Conservation (phyloP, 306 rosid species). For the Arachis hypogaea region DNA sequence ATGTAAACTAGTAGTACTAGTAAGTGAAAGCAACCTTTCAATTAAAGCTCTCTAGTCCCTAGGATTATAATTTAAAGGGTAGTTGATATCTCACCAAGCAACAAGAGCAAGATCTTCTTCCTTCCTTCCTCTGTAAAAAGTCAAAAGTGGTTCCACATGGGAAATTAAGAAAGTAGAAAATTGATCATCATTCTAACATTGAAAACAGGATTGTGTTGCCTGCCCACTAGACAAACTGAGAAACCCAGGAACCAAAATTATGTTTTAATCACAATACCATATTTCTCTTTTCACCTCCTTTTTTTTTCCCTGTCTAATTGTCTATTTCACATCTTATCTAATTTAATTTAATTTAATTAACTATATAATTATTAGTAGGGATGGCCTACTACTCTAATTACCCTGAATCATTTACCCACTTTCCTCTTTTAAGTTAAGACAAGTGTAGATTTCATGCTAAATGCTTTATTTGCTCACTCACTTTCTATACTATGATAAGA, state of each 20-base stretch:
- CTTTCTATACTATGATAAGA: neutral
- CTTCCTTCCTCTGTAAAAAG: slow-evolving; percentile 16
- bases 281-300: slow-evolving; percentile 32
- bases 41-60: slow-evolving; percentile 29
- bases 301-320: slow-evolving; percentile 33
- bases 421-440: neutral
- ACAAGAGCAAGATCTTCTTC: slow-evolving; percentile 38
- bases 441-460: neutral
- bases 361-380: neutral
- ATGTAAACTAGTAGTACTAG: neutral
- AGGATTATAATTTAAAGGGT: slow-evolving; percentile 24
- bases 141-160: slow-evolving; percentile 47
- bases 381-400: neutral
- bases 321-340: slow-evolving; percentile 32
- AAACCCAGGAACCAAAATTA: slow-evolving; percentile 44
- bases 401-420: neutral
- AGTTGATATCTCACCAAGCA: slow-evolving; percentile 38
- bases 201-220: slow-evolving; percentile 52
- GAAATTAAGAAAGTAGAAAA: slow-evolving; percentile 41
- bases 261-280: slow-evolving; percentile 37
- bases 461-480: too few relatives aligned
- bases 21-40: slow-evolving; percentile 26
- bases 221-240: slow-evolving; percentile 52
- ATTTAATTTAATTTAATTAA: slow-evolving; percentile 4
- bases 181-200: slow-evolving; percentile 38